Base-by-base conservation (phyloP, 176 grass and related monocot species). In the Oryza meridionalis region DNA sequence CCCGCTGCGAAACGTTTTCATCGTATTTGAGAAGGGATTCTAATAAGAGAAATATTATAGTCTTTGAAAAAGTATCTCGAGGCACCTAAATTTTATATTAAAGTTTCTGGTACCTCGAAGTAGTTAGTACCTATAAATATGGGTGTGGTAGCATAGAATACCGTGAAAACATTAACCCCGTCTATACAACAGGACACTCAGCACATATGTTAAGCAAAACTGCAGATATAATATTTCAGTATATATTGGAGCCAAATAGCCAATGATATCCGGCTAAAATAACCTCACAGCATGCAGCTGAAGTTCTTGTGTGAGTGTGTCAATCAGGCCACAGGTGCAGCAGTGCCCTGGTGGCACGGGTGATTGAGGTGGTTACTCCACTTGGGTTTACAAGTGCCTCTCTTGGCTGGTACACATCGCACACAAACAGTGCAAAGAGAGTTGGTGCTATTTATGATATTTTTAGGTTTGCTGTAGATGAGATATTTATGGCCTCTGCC, bases 401-500 rank as follows among this genome's bases (percentile, higher is more conserved):
- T 58, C 17, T 58, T 15, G 19, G 19, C n/a, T 43, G 69, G 69
- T 71, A 11, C 37, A 42, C 38, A 71, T 21, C 21, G 69, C 68
- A 42, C 68, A 21, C 53, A 17, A 13, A 10, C 50, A 38, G 31
- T 40, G 29, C 6, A 77, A 24, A 40, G 10, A 8, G 19, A 24
- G 25, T 21, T 79, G 61, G 7, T 12, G 29, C 8, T 9, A 26
- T 9, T 67, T 25, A 9, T 47, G 3, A 27, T 29, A 22, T 58
- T 55, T 55, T 37, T 33, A 47, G 29, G 62, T 21, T 21, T 45
- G 69, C 4, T 74, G 81, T 9, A 13, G 26, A 24, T 6, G 69
- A 73, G 80, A 73, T 82, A 65, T 83, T 83, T 83, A 58, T 47
- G 70, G 24, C 11, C 47, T 58, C 25, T 40, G 46, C 46, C 40